These are phyloP conservation scores for Neophaeococcomyces mojaviensis DNA, from an alignment of 2,329 filamentous ascomycete species.

Conservation along the genomic window DNA sequence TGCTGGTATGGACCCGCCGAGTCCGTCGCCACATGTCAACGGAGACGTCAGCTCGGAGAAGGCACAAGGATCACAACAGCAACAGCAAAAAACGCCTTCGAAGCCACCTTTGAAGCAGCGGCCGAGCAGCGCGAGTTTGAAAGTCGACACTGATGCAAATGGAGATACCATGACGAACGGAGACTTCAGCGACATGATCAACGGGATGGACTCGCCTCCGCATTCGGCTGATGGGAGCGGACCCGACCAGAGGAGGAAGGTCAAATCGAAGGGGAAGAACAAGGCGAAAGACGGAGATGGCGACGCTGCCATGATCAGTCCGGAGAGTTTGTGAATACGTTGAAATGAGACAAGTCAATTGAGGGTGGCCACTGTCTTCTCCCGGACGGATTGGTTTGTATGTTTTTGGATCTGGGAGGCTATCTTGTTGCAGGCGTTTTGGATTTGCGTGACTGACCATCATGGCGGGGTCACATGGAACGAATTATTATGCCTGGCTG, in stretches of 20 bases:
- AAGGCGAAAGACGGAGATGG: conserved; percentile 42
- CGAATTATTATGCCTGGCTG: too few species aligned
- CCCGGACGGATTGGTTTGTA: too few species aligned
- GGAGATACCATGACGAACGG: conserved; percentile 11
- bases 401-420: too few species aligned
- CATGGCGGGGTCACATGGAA: too few species aligned
- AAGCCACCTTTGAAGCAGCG: conserved; percentile 30
- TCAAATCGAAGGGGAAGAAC: conserved; percentile 4
- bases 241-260: conserved; percentile 25
- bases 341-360: not conserved
- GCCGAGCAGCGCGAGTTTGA: conserved; percentile 38
- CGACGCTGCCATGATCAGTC: conserved; percentile 72
- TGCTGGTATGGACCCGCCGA: not conserved
- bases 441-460: too few species aligned
- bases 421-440: too few species aligned
- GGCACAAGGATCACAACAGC: conserved; percentile 14
- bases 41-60: conserved; percentile 14
- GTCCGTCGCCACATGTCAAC: conserved; percentile 5
- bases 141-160: conserved; percentile 14
- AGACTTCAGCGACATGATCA: conserved; percentile 4
- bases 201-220: conserved; percentile 6
- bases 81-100: conserved; percentile 21
- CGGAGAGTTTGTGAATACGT: conserved; percentile 50
- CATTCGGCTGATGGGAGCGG: conserved; percentile 2
- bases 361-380: too few species aligned